phyloP scores from a whole-genome alignment of 176 grass and related monocot species.

The Musa beccarii region DNA sequence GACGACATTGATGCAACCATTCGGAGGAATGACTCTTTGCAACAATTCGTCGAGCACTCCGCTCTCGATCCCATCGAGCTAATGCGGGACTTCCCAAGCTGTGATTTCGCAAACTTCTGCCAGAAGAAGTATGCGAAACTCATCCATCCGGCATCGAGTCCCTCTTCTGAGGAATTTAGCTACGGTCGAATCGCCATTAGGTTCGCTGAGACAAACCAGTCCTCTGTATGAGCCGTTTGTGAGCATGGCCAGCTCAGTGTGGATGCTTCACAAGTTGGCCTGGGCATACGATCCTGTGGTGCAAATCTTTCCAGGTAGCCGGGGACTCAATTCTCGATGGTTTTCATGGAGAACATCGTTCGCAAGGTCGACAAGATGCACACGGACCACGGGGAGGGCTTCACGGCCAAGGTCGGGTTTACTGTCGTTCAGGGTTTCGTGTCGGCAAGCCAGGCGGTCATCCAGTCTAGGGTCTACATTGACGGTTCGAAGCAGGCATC shows the following conservation, averaged over 20 bases:
- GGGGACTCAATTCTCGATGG: constrained; percentile 55
- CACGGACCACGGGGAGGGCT: constrained; percentile 21
- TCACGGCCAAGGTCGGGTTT: constrained; percentile 62
- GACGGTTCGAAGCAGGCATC: constrained; percentile 31
- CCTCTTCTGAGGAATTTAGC: constrained; percentile 49
- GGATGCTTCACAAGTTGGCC: constrained; percentile 86
- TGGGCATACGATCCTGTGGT: constrained; percentile 86
- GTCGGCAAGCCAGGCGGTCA: constrained; percentile 76
- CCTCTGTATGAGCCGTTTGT: constrained; percentile 82
- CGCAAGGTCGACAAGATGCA: constrained; percentile 23
- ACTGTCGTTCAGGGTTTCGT: constrained; percentile 81
- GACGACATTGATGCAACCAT: constrained; percentile 33
- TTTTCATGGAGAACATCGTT: constrained; percentile 91
- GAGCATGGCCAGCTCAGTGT: constrained; percentile 88
- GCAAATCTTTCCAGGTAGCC: constrained; percentile 78
- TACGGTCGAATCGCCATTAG: constrained; percentile 9
- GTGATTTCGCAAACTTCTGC: constrained; percentile 71
- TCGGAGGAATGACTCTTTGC: constrained; percentile 52
- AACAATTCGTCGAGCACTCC: constrained; percentile 90
- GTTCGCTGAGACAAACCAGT: constrained; percentile 24
- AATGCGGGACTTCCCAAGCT: constrained; percentile 45
- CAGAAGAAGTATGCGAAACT: constrained; percentile 70
- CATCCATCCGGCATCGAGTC: constrained; percentile 66
- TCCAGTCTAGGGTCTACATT: constrained; percentile 95
- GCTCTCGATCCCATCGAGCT: constrained; percentile 70